phyloP scores from a whole-genome alignment of 495 filamentous ascomycete species.

The Lophium mytilinum region DNA sequence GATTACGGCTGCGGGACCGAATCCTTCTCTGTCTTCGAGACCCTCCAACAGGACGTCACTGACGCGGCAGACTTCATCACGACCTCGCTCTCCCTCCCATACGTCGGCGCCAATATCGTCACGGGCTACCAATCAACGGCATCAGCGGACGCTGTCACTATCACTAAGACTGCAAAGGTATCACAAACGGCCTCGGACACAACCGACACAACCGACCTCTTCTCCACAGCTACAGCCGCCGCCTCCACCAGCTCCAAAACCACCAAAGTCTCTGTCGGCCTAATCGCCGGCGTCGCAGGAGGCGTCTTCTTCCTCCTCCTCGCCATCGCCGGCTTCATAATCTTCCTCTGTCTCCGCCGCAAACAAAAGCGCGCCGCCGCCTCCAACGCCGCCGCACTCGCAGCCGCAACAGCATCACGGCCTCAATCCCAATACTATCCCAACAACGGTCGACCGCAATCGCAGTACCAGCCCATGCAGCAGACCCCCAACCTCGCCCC shows the following conservation, averaged over 20 bases:
- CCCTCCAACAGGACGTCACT: constrained; percentile 6
- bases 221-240: neutral
- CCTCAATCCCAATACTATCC: constrained; percentile 9
- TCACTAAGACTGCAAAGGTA: neutral
- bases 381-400: constrained; percentile 11
- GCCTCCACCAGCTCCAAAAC: neutral
- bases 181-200: neutral
- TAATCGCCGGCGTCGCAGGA: constrained; percentile 10
- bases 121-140: constrained; percentile 4
- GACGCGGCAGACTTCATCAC: constrained; percentile 1
- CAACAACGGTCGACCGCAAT: neutral
- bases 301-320: constrained; percentile 11
- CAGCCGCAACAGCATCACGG: constrained; percentile 7
- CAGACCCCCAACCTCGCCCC: neutral
- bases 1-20: constrained; percentile 18
- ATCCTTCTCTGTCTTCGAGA: neutral
- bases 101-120: constrained; percentile 6
- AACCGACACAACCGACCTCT: neutral
- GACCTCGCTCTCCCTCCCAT: constrained; percentile 6
- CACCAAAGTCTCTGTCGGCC: constrained; percentile 4
- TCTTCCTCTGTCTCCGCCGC: constrained; percentile 17
- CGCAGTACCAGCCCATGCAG: constrained; percentile 1
- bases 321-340: constrained; percentile 5
- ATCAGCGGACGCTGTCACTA: neutral
- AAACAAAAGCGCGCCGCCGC: constrained; percentile 11